These are phyloP conservation scores for Macrolepiota fuliginosa DNA, from an alignment of 768 basidiomycete species.

Conservation along the genomic window DNA sequence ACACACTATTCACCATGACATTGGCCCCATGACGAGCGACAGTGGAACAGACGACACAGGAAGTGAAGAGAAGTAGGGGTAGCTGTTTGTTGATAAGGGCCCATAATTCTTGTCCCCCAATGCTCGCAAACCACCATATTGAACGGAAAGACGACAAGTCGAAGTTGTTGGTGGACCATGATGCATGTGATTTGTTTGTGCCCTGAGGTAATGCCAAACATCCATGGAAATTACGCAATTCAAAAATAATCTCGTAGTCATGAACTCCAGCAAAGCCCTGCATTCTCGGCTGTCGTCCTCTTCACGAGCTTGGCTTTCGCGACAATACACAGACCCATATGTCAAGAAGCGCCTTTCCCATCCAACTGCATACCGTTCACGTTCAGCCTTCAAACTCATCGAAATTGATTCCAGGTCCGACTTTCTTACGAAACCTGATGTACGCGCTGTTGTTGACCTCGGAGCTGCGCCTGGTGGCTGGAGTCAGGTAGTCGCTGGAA, in stretches of 20 bases:
- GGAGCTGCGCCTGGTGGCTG: conserved; percentile 94
- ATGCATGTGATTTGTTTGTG: too few species aligned
- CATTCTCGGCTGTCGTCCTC: conserved; percentile 4
- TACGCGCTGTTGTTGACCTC: conserved; percentile 74
- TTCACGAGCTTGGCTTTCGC: conserved; percentile 51
- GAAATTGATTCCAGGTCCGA: conserved; percentile 65
- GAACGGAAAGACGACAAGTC: too few species aligned
- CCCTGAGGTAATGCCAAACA: neutral
- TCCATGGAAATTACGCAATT: neutral
- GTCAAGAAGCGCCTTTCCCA: conserved; percentile 41
- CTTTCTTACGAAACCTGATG: conserved; percentile 51
- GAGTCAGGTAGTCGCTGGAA: conserved; percentile 78
- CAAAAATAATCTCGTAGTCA: neutral
- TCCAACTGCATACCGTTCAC: conserved; percentile 63
- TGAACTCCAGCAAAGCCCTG: neutral
- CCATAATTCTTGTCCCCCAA: too few species aligned
- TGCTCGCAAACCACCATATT: too few species aligned
- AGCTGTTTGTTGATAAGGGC: too few species aligned
- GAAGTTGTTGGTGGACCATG: too few species aligned
- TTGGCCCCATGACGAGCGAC: too few species aligned
- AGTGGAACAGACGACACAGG: too few species aligned
- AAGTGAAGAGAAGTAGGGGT: too few species aligned
- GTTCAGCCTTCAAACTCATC: conserved; percentile 90
- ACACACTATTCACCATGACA: too few species aligned
- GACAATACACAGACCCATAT: conserved; percentile 72